phyloP scores from a whole-genome alignment of 179 eudicot genomes.

The Vitellaria paradoxa region DNA sequence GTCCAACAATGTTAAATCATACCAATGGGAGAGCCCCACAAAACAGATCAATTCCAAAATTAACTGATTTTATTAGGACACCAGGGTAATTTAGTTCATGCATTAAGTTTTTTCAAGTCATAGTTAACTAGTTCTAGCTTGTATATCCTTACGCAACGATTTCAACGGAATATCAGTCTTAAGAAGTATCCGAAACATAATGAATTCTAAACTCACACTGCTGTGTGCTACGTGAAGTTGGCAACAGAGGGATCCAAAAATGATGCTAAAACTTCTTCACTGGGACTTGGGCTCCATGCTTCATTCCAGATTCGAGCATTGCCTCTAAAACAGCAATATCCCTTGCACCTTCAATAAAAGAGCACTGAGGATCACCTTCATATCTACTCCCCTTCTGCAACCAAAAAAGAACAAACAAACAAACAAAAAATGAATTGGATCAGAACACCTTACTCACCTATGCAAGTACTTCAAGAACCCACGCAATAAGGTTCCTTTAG shows the following conservation, averaged over 20 bases:
- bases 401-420: not conserved
- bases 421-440: not conserved
- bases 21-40: no score
- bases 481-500: no score
- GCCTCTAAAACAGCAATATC: constrained; percentile 92
- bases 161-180: no score
- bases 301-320: constrained; percentile 87
- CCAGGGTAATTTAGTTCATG: no score
- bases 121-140: no score
- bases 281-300: constrained; percentile 59
- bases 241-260: not conserved
- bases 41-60: no score
- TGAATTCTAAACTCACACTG: not conserved
- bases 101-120: no score
- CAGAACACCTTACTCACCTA: not conserved
- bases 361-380: constrained; percentile 64
- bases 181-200: not conserved
- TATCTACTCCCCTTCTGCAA: constrained; percentile 49
- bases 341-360: constrained; percentile 83
- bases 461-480: not conserved
- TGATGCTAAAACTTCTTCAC: constrained; percentile 52
- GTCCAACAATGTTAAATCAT: no score
- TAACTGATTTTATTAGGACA: no score
- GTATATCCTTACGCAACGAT: no score
- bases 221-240: not conserved